A percentile compares a stretch with the other conserved stretches of the same genome.
Conservation (phyloP, 2,329 filamentous ascomycete species). For the Fusarium duplospermum region DNA sequence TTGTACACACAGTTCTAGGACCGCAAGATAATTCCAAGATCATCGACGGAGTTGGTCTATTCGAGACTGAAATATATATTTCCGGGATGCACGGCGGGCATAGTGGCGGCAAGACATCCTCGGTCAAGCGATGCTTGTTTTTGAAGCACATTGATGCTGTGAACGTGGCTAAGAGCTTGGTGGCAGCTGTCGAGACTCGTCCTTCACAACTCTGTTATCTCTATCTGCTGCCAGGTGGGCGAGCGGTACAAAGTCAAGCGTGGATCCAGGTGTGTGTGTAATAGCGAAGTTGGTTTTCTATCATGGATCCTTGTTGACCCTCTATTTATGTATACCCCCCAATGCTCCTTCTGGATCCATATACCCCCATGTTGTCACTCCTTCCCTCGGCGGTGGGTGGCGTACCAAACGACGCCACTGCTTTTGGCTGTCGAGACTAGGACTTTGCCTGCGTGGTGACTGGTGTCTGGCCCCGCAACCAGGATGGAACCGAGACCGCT, state of each 20-base stretch:
- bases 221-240: slow-evolving; percentile 71
- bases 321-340: too few species aligned
- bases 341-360: too few species aligned
- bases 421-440: slow-evolving; percentile 74
- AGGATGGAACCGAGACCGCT: slow-evolving; percentile 59
- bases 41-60: slow-evolving; percentile 63
- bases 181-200: slow-evolving; percentile 59
- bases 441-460: slow-evolving; percentile 73
- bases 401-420: slow-evolving; percentile 57
- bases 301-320: too few species aligned
- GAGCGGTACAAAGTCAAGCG: too few species aligned
- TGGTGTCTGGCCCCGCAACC: slow-evolving; percentile 67
- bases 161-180: slow-evolving; percentile 51
- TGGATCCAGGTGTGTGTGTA: too few species aligned
- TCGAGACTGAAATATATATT: slow-evolving; percentile 72
- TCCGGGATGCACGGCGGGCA: slow-evolving; percentile 70
- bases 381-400: too few species aligned
- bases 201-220: slow-evolving; percentile 69
- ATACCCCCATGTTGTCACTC: too few species aligned
- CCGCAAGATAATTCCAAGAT: slow-evolving; percentile 45
- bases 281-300: too few species aligned
- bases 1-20: slow-evolving; percentile 47
- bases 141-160: slow-evolving; percentile 58
- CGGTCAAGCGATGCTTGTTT: slow-evolving; percentile 74
- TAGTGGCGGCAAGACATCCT: slow-evolving; percentile 67